Evolutionary conservation across 192 early-diverging fungal genomes (phyloP).

Genomic region (Dispira simplex): DNA sequence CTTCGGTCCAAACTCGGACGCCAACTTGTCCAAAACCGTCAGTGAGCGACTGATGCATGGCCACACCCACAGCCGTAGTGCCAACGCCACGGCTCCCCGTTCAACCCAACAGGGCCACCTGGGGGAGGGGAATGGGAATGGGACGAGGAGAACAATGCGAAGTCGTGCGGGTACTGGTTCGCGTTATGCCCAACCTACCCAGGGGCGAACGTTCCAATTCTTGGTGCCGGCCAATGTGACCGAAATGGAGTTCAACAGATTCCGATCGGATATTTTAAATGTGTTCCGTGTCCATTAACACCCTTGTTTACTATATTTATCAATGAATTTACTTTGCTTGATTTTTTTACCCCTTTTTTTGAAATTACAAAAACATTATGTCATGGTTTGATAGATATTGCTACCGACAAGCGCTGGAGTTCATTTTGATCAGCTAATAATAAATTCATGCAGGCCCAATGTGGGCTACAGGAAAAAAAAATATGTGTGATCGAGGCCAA

Average conservation of each 20-base stretch:
- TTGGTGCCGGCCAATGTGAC: constrained; percentile 1
- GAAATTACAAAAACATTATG: too few relatives aligned
- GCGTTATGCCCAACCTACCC: neutral
- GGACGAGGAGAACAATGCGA: neutral
- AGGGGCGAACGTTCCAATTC: constrained; percentile 4
- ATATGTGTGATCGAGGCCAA: too few relatives aligned
- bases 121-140: constrained; percentile 7
- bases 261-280: neutral
- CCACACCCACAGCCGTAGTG: neutral
- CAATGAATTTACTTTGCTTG: neutral
- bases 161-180: neutral
- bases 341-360: too few relatives aligned
- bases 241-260: constrained; percentile 1
- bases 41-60: neutral
- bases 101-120: neutral
- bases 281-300: constrained; percentile 6
- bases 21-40: neutral
- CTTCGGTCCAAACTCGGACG: neutral
- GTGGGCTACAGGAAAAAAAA: too few relatives aligned
- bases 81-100: neutral
- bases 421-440: too few relatives aligned
- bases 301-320: neutral
- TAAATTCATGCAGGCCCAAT: too few relatives aligned
- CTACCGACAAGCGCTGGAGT: too few relatives aligned
- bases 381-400: too few relatives aligned